phyloP scores from a whole-genome alignment of 176 grass and related monocot genomes.

The Triticum turgidum region DNA sequence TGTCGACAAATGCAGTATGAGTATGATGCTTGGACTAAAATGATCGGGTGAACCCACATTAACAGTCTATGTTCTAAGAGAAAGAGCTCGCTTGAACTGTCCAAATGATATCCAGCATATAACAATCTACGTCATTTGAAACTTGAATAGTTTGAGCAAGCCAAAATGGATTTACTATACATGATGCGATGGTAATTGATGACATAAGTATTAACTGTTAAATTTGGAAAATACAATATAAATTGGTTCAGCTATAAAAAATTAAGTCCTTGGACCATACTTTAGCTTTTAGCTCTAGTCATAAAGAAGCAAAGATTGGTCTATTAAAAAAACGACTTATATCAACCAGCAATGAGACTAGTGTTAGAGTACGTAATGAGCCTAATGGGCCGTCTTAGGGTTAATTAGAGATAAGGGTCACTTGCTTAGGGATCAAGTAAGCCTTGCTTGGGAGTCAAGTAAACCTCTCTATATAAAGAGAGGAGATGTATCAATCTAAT shows the following conservation, averaged over 20 bases:
- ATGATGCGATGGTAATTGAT: not conserved
- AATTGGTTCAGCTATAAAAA: not conserved
- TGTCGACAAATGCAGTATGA: not conserved
- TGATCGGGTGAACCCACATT: not conserved
- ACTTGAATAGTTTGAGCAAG: constrained; percentile 4
- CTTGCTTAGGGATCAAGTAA: too few relatives aligned
- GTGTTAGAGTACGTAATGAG: too few relatives aligned
- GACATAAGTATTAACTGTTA: not conserved
- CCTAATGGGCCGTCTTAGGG: too few relatives aligned
- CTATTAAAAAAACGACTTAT: not conserved
- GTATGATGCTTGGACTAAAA: not conserved
- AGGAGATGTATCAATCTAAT: too few relatives aligned
- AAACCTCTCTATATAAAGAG: too few relatives aligned
- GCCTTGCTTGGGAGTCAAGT: too few relatives aligned
- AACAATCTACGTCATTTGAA: not conserved
- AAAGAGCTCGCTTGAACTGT: not conserved
- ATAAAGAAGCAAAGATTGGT: not conserved
- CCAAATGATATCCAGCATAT: not conserved
- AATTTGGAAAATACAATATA: not conserved
- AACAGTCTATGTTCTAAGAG: not conserved
- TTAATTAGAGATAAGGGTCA: too few relatives aligned
- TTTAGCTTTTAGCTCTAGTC: not conserved
- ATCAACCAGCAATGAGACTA: not conserved
- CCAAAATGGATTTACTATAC: not conserved
- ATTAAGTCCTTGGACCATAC: not conserved